A percentile compares a stretch with the other conserved stretches of the same genome.
Evolutionary conservation across 345 rosid genomes (phyloP).

Genomic region (Rhodomyrtus tomentosa): DNA sequence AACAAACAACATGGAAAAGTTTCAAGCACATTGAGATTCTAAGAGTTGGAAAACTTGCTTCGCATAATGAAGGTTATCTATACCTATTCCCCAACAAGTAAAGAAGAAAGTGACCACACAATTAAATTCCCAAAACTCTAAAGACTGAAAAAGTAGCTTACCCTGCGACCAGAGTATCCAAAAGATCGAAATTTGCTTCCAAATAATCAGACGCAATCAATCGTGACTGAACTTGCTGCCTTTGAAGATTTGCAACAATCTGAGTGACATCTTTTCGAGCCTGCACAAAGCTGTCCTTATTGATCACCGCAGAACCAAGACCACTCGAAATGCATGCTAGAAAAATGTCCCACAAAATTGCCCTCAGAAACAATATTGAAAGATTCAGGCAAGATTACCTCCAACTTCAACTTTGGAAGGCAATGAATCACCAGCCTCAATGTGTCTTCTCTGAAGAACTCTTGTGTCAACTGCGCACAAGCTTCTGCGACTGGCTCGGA

Average conservation of each 20-base stretch:
- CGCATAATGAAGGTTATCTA: background rate
- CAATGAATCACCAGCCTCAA: slow-evolving; percentile 57
- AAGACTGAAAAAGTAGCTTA: slow-evolving; percentile 9
- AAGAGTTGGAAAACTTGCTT: background rate
- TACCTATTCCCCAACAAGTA: background rate
- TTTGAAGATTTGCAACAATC: slow-evolving; percentile 92
- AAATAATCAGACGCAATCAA: slow-evolving; percentile 92
- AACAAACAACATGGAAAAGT: background rate
- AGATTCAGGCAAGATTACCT: slow-evolving; percentile 30
- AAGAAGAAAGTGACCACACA: background rate
- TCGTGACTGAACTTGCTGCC: slow-evolving; percentile 86
- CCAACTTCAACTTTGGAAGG: slow-evolving; percentile 82
- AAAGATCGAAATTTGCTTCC: slow-evolving; percentile 75
- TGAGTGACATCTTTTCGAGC: slow-evolving; percentile 96
- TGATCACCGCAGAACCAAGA: background rate
- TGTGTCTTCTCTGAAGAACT: slow-evolving; percentile 81
- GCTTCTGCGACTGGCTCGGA: slow-evolving; percentile 94
- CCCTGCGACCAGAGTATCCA: slow-evolving; percentile 74
- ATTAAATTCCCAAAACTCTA: background rate
- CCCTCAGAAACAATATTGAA: background rate
- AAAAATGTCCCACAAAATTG: background rate
- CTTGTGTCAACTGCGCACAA: slow-evolving; percentile 85
- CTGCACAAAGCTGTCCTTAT: slow-evolving; percentile 25
- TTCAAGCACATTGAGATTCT: background rate
- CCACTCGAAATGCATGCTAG: background rate